Evolutionary conservation across 1,284 basidiomycete species (phyloP).

Genomic region (Microbotryum silenes-acaulis): DNA sequence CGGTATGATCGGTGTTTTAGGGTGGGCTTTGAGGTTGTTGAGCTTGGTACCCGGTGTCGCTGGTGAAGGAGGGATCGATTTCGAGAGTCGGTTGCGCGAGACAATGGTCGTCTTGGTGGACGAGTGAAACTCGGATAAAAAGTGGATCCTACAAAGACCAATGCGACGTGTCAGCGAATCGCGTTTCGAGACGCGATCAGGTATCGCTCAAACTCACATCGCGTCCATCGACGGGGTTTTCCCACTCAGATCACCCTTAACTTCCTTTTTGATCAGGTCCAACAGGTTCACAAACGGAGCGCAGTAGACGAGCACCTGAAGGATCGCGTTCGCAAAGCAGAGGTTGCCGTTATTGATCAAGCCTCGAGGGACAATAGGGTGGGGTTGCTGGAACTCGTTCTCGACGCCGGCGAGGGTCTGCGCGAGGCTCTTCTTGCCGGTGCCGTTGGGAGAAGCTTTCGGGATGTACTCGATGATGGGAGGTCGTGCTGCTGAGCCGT

Average conservation of each 20-base stretch:
- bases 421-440: slow-evolving; percentile 8
- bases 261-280: slow-evolving; percentile 56
- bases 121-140: slow-evolving; percentile 65
- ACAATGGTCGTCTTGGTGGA: slow-evolving; percentile 14
- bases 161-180: background rate
- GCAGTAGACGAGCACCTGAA: slow-evolving; percentile 85
- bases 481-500: background rate
- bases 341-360: slow-evolving; percentile 93
- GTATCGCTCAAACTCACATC: slow-evolving; percentile 40
- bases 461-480: slow-evolving; percentile 3
- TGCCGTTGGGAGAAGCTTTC: slow-evolving; percentile 1
- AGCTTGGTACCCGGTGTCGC: too few relatives aligned
- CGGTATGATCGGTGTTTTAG: background rate
- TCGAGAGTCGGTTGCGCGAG: background rate
- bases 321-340: slow-evolving; percentile 91
- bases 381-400: background rate
- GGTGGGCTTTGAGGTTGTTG: too few relatives aligned
- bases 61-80: slow-evolving; percentile 6
- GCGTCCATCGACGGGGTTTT: slow-evolving; percentile 69
- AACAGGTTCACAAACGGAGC: slow-evolving; percentile 77
- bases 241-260: slow-evolving; percentile 46
- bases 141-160: slow-evolving; percentile 49
- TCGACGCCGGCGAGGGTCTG: slow-evolving; percentile 3
- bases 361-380: slow-evolving; percentile 49
- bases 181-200: background rate